Evolutionary conservation across 148 eudicot species (phyloP).

Genomic region (Nepenthes mirabilis): DNA sequence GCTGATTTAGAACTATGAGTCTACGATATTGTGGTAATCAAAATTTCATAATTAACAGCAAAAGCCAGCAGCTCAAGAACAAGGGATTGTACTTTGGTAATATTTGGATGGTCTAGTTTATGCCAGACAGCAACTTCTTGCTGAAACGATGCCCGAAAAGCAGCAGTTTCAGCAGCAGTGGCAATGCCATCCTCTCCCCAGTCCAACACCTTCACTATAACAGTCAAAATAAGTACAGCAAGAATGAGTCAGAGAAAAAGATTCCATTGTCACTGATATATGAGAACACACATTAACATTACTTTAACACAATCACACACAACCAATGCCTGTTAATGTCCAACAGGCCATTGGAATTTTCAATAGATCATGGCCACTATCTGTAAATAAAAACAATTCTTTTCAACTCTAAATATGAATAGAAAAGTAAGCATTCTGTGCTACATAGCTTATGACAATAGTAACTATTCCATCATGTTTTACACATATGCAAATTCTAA

Average conservation of each 20-base stretch:
- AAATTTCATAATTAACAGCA: background rate
- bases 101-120: constrained; percentile 74
- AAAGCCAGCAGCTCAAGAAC: background rate
- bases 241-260: background rate
- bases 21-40: background rate
- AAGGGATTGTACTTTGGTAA: constrained; percentile 44
- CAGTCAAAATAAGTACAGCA: constrained; percentile 5
- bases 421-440: too few species aligned
- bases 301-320: too few species aligned
- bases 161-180: constrained; percentile 55
- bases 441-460: too few species aligned
- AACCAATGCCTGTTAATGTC: too few species aligned
- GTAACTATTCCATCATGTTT: too few species aligned
- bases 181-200: constrained; percentile 95
- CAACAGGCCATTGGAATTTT: too few species aligned
- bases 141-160: constrained; percentile 59
- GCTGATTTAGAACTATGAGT: background rate
- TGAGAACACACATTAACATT: too few species aligned
- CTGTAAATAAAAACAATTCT: too few species aligned
- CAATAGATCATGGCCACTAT: too few species aligned
- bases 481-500: too few species aligned
- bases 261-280: too few species aligned
- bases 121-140: constrained; percentile 94
- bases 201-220: constrained; percentile 78
- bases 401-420: too few species aligned